These are phyloP conservation scores for Cladosporium sp. DNA, from an alignment of 2,329 filamentous ascomycete species.

Conservation along the genomic window DNA sequence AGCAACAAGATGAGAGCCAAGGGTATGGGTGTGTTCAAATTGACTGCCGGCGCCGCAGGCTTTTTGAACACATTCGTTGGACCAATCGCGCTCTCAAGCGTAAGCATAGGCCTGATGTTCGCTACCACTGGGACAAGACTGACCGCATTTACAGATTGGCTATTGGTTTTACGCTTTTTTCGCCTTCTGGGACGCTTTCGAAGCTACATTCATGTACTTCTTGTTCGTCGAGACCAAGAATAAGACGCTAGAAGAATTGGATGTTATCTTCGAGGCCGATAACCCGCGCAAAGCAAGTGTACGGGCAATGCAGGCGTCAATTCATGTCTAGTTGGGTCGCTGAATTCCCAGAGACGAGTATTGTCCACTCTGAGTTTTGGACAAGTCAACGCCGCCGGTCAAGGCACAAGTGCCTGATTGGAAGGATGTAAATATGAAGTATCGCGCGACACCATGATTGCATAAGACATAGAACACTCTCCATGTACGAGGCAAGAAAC, in stretches of 20 bases:
- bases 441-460: too few relatives aligned
- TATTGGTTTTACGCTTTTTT: conserved; percentile 21
- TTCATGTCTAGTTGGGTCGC: background rate
- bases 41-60: conserved; percentile 44
- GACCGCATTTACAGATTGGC: conserved; percentile 6
- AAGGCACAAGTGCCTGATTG: background rate
- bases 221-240: conserved; percentile 37
- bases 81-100: conserved; percentile 20
- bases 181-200: conserved; percentile 30
- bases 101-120: background rate
- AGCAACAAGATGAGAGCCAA: conserved; percentile 46
- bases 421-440: too few relatives aligned
- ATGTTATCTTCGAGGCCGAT: conserved; percentile 36
- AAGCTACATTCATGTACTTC: conserved; percentile 31
- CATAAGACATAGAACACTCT: too few relatives aligned
- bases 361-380: background rate
- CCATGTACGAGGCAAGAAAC: too few relatives aligned
- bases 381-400: background rate
- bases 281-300: conserved; percentile 22
- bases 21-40: conserved; percentile 44
- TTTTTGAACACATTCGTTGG: conserved; percentile 36
- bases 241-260: conserved; percentile 37
- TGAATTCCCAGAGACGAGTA: background rate
- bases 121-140: background rate
- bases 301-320: background rate